Base-by-base conservation (phyloP, 148 eudicot species). In the Suaeda aralocaspica region DNA sequence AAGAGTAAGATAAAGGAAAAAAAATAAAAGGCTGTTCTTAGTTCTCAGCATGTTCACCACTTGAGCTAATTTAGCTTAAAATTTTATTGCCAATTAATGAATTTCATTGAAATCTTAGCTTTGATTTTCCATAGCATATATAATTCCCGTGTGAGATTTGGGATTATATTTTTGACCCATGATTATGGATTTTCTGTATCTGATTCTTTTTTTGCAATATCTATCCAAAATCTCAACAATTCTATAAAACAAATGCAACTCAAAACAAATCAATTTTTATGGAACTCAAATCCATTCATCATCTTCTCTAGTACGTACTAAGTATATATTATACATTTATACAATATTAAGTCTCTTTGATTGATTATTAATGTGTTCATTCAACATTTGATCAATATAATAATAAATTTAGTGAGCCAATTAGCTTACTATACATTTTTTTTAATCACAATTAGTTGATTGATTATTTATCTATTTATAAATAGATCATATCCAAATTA, bases 171-270 rank as follows among this genome's bases (percentile, higher is more conserved):
- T 44, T 42, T 29, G 55, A 58, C 45, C 57, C 44, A 48, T 44
- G n/a, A 11, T 4, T 48, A 48, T 11, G 36, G 55, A 49, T 31
- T 44, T 71, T 18, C 15, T 59, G 48, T 71, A 48, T 59, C 66
- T 59, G 74, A 29, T 59, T 46, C 58, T 57, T n/a, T 44, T n/a
- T 21, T 30, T 46, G 66, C 66, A 71, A 29, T 12, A 71, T 71
- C 66, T 48, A 59, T 24, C 58, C n/a, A 71, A 30, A 48, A 71
- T 30, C 57, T 59, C 15, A 29, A 28, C 9, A 10, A 11, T 18
- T 15, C 3, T 22, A 19, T 18, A 31, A 60, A 14, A 33, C 6
- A 28, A 66, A 16, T 45, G 22, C 18, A 29, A 16, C 29, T n/a
- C n/a, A n/a, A n/a, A n/a, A n/a, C n/a, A n/a, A n/a, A n/a, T n/a